Conservation (phyloP, 2,329 filamentous ascomycete species). For the Xylariaceae sp. region DNA sequence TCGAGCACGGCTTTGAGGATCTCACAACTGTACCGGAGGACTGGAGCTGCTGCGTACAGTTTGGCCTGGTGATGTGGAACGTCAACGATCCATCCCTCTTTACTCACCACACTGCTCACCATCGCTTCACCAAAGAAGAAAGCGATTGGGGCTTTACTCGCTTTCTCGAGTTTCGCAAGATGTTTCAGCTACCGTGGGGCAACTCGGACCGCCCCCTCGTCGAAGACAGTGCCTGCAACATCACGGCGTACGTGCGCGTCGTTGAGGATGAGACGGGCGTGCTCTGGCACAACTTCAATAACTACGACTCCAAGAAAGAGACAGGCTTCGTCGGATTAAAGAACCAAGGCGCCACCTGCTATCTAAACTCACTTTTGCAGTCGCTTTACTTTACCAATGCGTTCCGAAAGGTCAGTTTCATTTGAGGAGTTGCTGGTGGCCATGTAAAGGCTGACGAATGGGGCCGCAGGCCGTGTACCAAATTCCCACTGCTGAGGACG, state of each 20-base stretch:
- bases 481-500: slow-evolving; percentile 85
- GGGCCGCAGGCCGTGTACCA: slow-evolving; percentile 76
- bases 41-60: slow-evolving; percentile 96
- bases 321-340: slow-evolving; percentile 95
- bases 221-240: slow-evolving; percentile 70
- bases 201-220: slow-evolving; percentile 63
- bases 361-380: slow-evolving; percentile 78
- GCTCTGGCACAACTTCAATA: slow-evolving; percentile 84
- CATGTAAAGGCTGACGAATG: slow-evolving; percentile 11
- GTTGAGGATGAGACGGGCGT: slow-evolving; percentile 86
- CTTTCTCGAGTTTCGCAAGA: slow-evolving; percentile 79
- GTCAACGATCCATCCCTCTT: slow-evolving; percentile 84
- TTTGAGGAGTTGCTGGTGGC: neutral
- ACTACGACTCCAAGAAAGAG: slow-evolving; percentile 99
- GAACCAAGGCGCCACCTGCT: slow-evolving; percentile 92
- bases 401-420: slow-evolving; percentile 71
- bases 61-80: slow-evolving; percentile 91
- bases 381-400: slow-evolving; percentile 84
- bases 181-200: slow-evolving; percentile 77
- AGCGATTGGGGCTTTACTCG: slow-evolving; percentile 99
- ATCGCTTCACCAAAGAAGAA: slow-evolving; percentile 93
- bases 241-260: slow-evolving; percentile 76
- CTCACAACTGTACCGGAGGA: slow-evolving; percentile 72
- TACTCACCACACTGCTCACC: slow-evolving; percentile 76
- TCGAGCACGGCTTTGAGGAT: slow-evolving; percentile 86